phyloP scores from a whole-genome alignment of 2,329 filamentous ascomycete genomes.

The Phialocephala sp. region DNA sequence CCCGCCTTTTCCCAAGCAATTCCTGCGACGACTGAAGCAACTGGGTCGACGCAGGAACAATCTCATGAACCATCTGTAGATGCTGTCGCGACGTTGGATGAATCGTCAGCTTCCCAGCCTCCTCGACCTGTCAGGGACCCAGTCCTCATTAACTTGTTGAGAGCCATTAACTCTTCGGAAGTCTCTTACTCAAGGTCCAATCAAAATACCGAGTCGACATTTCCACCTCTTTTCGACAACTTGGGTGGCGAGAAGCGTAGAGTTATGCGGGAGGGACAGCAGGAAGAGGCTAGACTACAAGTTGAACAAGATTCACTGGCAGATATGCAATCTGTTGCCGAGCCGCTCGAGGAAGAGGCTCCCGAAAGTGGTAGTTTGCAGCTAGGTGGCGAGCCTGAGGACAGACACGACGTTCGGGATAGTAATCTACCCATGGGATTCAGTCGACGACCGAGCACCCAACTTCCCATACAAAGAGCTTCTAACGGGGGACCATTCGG shows the following conservation, averaged over 20 bases:
- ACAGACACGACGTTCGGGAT: slow-evolving; percentile 64
- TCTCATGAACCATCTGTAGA: slow-evolving; percentile 22
- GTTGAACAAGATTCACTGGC: slow-evolving; percentile 60
- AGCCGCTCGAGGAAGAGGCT: slow-evolving; percentile 69
- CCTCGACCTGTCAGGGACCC: slow-evolving; percentile 32
- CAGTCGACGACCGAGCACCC: slow-evolving; percentile 67
- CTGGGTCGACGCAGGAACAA: slow-evolving; percentile 48
- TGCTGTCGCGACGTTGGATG: neutral
- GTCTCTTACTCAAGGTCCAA: slow-evolving; percentile 53
- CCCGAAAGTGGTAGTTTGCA: slow-evolving; percentile 84
- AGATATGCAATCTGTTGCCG: slow-evolving; percentile 53
- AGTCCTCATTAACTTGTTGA: slow-evolving; percentile 48
- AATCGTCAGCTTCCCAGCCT: slow-evolving; percentile 20
- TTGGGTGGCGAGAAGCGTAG: slow-evolving; percentile 83
- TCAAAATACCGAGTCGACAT: slow-evolving; percentile 53
- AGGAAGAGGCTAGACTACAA: slow-evolving; percentile 61
- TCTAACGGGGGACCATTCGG: slow-evolving; percentile 59
- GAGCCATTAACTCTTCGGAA: slow-evolving; percentile 54
- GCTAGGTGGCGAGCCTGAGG: slow-evolving; percentile 90
- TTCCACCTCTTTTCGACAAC: slow-evolving; percentile 82
- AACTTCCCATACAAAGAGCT: slow-evolving; percentile 76
- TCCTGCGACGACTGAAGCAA: slow-evolving; percentile 58
- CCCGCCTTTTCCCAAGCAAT: slow-evolving; percentile 71
- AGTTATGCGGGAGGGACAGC: slow-evolving; percentile 70
- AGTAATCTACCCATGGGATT: slow-evolving; percentile 49